phyloP scores from a whole-genome alignment of 2,329 filamentous ascomycete species.

The Penicillium sclerotiorum region DNA sequence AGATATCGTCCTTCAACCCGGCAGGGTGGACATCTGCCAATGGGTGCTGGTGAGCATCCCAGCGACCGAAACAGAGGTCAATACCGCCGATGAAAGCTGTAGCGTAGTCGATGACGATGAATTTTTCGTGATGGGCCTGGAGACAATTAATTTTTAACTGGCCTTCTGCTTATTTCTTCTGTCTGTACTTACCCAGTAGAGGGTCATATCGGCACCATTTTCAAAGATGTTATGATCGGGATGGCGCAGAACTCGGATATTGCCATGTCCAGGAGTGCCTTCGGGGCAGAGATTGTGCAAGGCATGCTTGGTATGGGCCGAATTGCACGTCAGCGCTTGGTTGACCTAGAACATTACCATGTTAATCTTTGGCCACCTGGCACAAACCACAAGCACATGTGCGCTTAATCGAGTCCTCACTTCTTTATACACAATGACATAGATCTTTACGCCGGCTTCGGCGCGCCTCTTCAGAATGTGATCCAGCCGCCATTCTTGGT shows the following conservation, averaged over 20 bases:
- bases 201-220: slow-evolving; percentile 92
- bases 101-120: slow-evolving; percentile 90
- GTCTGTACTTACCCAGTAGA: slow-evolving; percentile 69
- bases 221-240: slow-evolving; percentile 95
- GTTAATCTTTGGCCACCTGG: background rate
- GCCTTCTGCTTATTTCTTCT: slow-evolving; percentile 16
- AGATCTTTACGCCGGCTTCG: slow-evolving; percentile 92
- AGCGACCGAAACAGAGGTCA: slow-evolving; percentile 93
- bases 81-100: slow-evolving; percentile 92
- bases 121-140: slow-evolving; percentile 93
- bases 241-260: slow-evolving; percentile 86
- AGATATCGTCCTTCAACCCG: slow-evolving; percentile 79
- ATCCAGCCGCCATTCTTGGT: slow-evolving; percentile 86
- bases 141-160: too few relatives aligned
- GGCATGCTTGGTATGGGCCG: slow-evolving; percentile 86
- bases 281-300: slow-evolving; percentile 78
- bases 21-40: slow-evolving; percentile 86
- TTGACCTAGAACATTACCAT: slow-evolving; percentile 58
- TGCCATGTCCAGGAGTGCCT: slow-evolving; percentile 78
- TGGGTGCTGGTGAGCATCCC: slow-evolving; percentile 84
- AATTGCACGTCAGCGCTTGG: slow-evolving; percentile 86
- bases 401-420: slow-evolving; percentile 36
- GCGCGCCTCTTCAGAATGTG: slow-evolving; percentile 83
- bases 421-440: slow-evolving; percentile 89
- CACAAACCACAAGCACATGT: too few relatives aligned